Evolutionary conservation across 768 basidiomycete genomes (phyloP), one percentile per base, ranked within the genome.

Genomic region (Termitomyces titanicus): DNA sequence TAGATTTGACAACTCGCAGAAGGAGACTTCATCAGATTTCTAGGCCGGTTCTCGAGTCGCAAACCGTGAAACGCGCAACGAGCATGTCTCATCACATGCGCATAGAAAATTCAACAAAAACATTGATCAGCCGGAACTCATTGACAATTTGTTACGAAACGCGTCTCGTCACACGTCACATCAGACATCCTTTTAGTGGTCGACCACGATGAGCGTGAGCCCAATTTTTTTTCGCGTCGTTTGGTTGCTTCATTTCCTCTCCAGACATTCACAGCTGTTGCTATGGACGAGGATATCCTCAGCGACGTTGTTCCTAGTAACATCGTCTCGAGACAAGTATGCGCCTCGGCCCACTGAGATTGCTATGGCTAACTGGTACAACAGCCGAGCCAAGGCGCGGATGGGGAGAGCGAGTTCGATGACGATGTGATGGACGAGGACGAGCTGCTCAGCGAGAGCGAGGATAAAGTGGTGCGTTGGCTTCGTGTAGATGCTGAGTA

Each of bases 231-330:
- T 40, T 45, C 34, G 15, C 27, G 44, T 40, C 15, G 24, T 20
- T 20, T 34, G 12, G 8, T 13, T 18, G 33, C 0, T 25, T 58
- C 5, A 58, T 22, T 11, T 5, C 29, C 29, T 34, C 22, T 47
- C 40, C 44, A 76, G 76, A 62, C 73, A 24, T 76, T 77, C 54
- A 77, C 74, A 51, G 18, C 39, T 11, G 63, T 75, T 0, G 70
- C 66, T 24, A 74, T 73, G 68, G 79, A 82, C 11, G 93, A 94
- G 51, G 94, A 95, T 69, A 86, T 92, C 47, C 79, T 97, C 57
- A 92, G 89, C 64, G 94, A 96, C 68, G 83, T 95, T 54, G 86
- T 96, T 8, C 94, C 94, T 2, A 89, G 87, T 68, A 92, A 93
- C 67, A 92, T 95, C 59, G 86, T 94, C 44, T 94, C 92, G 53